Conservation (phyloP, 2,329 filamentous ascomycete genomes). For the Knufia fluminis region DNA sequence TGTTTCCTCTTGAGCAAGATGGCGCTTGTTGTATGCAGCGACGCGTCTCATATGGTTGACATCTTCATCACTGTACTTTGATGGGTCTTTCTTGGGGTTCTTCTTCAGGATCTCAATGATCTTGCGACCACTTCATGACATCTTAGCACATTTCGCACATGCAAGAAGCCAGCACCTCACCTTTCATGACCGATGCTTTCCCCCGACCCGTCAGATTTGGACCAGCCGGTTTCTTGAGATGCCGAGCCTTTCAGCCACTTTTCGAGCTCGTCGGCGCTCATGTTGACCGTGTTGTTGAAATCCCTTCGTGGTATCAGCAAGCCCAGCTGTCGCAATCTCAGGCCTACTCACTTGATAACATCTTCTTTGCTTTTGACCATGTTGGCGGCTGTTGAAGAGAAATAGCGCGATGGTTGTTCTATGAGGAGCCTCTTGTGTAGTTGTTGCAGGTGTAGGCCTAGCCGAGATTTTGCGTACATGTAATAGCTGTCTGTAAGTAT, state of each 20-base stretch:
- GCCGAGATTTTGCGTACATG: background rate
- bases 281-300: slow-evolving; percentile 59
- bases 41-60: slow-evolving; percentile 55
- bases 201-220: slow-evolving; percentile 47
- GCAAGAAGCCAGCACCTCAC: slow-evolving; percentile 24
- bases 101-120: slow-evolving; percentile 55
- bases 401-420: background rate
- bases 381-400: background rate
- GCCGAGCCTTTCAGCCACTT: slow-evolving; percentile 53
- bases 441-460: background rate
- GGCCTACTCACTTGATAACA: slow-evolving; percentile 36
- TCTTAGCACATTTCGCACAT: background rate
- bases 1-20: slow-evolving; percentile 55
- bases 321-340: slow-evolving; percentile 28
- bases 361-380: slow-evolving; percentile 46
- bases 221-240: slow-evolving; percentile 51
- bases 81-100: slow-evolving; percentile 49
- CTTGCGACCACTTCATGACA: slow-evolving; percentile 45
- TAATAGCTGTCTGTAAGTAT: background rate
- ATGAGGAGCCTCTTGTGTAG: background rate
- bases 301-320: slow-evolving; percentile 34
- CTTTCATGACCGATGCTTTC: slow-evolving; percentile 57
- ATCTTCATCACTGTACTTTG: slow-evolving; percentile 49
- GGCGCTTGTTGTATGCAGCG: slow-evolving; percentile 56
- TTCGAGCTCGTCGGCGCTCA: slow-evolving; percentile 52